Conservation (phyloP, 2,329 filamentous ascomycete species). For the Penicillium occitanis region DNA sequence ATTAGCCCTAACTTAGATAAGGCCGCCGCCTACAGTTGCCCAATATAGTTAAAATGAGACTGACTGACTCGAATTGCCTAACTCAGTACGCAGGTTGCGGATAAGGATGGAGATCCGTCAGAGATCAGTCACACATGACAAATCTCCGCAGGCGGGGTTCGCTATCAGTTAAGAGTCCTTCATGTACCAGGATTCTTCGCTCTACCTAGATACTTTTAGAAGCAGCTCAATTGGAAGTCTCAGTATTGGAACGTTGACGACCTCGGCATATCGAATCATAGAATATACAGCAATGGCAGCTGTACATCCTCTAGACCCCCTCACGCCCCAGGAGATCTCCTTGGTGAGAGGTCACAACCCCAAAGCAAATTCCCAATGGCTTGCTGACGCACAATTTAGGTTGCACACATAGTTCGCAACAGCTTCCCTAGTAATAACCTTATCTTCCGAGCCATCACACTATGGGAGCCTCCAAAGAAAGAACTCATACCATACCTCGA, state of each 20-base stretch:
- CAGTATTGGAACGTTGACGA: neutral
- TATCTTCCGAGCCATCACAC: conserved; percentile 53
- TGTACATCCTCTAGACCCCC: conserved; percentile 34
- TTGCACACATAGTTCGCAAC: neutral
- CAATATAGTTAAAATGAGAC: neutral
- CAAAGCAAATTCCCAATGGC: neutral
- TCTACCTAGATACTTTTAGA: neutral
- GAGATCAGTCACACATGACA: neutral
- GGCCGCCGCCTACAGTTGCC: neutral
- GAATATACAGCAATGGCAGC: conserved; percentile 24
- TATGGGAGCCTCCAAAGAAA: conserved; percentile 53
- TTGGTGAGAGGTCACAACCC: conserved; percentile 23
- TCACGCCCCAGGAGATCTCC: conserved; percentile 33
- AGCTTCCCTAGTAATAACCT: conserved; percentile 24
- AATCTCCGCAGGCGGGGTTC: neutral
- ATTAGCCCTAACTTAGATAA: conserved; percentile 9
- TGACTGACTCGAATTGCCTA: neutral
- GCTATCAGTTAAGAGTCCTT: neutral
- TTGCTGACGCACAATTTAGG: neutral
- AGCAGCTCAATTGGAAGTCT: neutral
- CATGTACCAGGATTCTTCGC: neutral
- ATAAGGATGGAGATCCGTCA: neutral
- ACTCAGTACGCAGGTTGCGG: neutral
- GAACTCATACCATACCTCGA: conserved; percentile 50
- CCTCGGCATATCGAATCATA: neutral